Evolutionary conservation across 1,284 basidiomycete genomes (phyloP), one percentile per base, ranked within the genome.

Genomic region (Rhizopogon parksii): DNA sequence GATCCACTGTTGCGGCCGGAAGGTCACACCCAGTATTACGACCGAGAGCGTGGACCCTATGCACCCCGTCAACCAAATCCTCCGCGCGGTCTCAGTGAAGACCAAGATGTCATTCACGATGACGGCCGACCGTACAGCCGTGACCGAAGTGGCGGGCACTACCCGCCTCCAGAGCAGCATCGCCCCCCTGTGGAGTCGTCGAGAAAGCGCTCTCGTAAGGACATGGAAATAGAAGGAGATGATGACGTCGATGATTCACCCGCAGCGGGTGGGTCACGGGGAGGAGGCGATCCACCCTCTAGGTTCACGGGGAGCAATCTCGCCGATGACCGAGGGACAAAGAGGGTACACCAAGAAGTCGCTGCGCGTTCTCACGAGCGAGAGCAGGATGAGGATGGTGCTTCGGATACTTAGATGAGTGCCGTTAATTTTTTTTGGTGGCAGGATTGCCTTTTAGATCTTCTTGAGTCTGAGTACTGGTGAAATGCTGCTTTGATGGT

Each of bases 191-290:
- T 60, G 51, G 68, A 66, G 37, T 12, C 62, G 46, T 71, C 79
- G 49, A 73, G 79, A 60, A 83, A 82, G 60, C 73, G 82, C 51
- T 72, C 68, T 54, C 71, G 79, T 53, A 74, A 75, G 47, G 82
- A 83, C 47, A 79, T 83, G 78, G 82, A 85, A 43, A 69, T 79
- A 47, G 79, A 73, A 50, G 67, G 59, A 30, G 68, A 79, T 43
- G 73, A 71, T 59, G 75, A 75, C 50, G 70, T 74, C 57, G 68
- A 64, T 49, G 65, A 55, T 17, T 63, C 64, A 53, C 66, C 57
- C 75, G 59, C 60, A 47, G 40, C 57, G n/a, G 55, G 67, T 45
- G 37, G 53, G 36, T 67, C 66, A 57, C 63, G 66, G 75, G 61
- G 59, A 50, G 54, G 62, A 52, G 57, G 59, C 47, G 62, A 68